Evolutionary conservation across 179 eudicot species (phyloP).

Genomic region (Vitellaria paradoxa): DNA sequence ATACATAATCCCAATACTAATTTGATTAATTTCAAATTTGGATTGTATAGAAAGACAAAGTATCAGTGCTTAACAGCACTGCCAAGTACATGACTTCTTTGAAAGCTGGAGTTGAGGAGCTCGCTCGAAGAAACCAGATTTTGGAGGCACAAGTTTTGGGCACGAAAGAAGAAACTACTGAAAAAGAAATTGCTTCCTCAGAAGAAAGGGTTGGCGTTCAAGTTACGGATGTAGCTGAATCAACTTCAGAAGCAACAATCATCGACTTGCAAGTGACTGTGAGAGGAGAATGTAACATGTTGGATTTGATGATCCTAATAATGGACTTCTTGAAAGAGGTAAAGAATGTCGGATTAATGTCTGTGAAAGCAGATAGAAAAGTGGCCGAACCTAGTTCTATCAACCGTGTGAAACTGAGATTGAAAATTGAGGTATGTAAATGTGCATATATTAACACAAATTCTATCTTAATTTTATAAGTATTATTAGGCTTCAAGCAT

Average conservation of each 20-base stretch:
- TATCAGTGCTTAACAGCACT: constrained; percentile 60
- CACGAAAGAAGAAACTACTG: background rate
- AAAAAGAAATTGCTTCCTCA: constrained; percentile 10
- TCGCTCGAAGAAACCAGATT: constrained; percentile 40
- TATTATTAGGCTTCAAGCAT: too few relatives aligned
- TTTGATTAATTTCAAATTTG: background rate
- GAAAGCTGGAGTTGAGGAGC: constrained; percentile 54
- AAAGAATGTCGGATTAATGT: constrained; percentile 36
- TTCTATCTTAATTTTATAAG: too few relatives aligned
- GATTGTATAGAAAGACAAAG: constrained; percentile 75
- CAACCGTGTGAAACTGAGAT: constrained; percentile 37
- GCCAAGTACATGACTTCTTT: constrained; percentile 58
- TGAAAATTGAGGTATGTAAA: constrained; percentile 60
- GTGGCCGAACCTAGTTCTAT: constrained; percentile 20
- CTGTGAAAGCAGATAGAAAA: constrained; percentile 42
- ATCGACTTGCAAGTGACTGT: constrained; percentile 48
- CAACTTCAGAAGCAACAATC: constrained; percentile 49
- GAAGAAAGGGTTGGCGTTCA: constrained; percentile 28
- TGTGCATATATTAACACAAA: background rate
- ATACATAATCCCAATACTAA: too few relatives aligned
- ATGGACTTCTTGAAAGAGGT: constrained; percentile 53
- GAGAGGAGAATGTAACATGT: constrained; percentile 28
- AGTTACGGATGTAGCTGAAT: constrained; percentile 26
- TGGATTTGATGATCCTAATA: constrained; percentile 46
- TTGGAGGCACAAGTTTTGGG: constrained; percentile 42